A percentile compares a stretch with the other conserved stretches of the same genome.
Evolutionary conservation across 371 early-diverging fungal species (phyloP).

Genomic region (Saksenaea oblongispora): DNA sequence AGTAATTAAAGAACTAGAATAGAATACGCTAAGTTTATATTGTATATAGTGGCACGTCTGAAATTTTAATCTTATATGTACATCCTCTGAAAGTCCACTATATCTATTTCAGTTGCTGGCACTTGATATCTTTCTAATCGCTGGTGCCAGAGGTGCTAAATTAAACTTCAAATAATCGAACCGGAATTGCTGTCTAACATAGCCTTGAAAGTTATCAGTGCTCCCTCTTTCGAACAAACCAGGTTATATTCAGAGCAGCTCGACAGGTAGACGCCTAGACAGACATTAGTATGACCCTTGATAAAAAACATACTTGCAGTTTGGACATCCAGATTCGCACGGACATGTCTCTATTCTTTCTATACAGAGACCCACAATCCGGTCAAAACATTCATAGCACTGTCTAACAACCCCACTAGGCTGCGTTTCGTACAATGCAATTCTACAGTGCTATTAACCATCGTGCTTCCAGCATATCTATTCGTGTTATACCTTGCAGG

Average conservation of each 20-base stretch:
- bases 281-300: neutral
- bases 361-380: conserved; percentile 21
- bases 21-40: no score
- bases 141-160: no score
- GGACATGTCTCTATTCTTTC: conserved; percentile 33
- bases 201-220: conserved; percentile 25
- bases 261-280: conserved; percentile 40
- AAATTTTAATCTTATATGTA: no score
- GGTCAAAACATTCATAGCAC: conserved; percentile 37
- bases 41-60: no score
- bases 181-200: conserved; percentile 5
- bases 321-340: conserved; percentile 45
- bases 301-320: conserved; percentile 29
- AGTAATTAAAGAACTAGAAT: no score
- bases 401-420: conserved; percentile 36
- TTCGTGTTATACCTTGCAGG: conserved; percentile 26
- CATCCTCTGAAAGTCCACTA: no score
- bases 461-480: neutral
- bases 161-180: neutral
- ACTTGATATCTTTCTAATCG: no score
- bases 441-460: conserved; percentile 9
- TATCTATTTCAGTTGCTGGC: no score
- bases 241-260: conserved; percentile 46
- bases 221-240: conserved; percentile 43
- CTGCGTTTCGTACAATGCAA: conserved; percentile 45